These are phyloP conservation scores for Colletotrichum orbiculare DNA, from an alignment of 2,329 filamentous ascomycete genomes.

Conservation along the genomic window DNA sequence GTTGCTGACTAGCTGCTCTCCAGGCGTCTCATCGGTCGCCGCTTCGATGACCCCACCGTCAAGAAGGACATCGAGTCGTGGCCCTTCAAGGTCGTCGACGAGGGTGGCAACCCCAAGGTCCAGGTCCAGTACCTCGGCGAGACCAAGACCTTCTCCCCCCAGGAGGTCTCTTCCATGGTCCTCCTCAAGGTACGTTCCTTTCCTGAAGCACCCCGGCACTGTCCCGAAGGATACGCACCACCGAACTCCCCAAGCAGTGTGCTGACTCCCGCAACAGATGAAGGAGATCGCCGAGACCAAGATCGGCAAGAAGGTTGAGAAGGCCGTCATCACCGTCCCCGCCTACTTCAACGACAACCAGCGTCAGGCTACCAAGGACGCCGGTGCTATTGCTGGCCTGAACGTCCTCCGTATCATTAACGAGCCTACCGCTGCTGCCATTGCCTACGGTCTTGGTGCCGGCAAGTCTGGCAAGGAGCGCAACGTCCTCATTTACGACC, in stretches of 20 bases:
- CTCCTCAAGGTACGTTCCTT: slow-evolving; percentile 82
- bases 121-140: slow-evolving; percentile 96
- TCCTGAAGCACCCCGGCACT: not conserved
- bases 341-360: slow-evolving; percentile 99
- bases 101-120: slow-evolving; percentile 88
- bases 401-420: slow-evolving; percentile 99
- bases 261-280: slow-evolving; percentile 71
- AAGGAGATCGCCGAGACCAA: slow-evolving; percentile 99
- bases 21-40: slow-evolving; percentile 96
- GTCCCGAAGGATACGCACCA: not conserved
- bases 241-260: not conserved
- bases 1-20: slow-evolving; percentile 26
- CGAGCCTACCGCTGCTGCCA: slow-evolving; percentile 97
- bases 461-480: slow-evolving; percentile 98
- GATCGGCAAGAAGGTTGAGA: slow-evolving; percentile 98
- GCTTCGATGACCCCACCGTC: slow-evolving; percentile 94
- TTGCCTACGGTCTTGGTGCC: slow-evolving; percentile 95
- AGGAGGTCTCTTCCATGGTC: slow-evolving; percentile 99
- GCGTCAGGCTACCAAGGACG: slow-evolving; percentile 99
- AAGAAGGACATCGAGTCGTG: slow-evolving; percentile 99
- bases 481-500: slow-evolving; percentile 99
- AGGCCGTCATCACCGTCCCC: slow-evolving; percentile 98
- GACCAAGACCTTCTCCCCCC: slow-evolving; percentile 95
- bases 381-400: slow-evolving; percentile 94
- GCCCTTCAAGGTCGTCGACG: slow-evolving; percentile 98